Percentiles rank a stretch among this genome's conserved stretches.
phyloP scores from a whole-genome alignment of 2,329 filamentous ascomycete genomes.

The Periglandula ipomoeae region DNA sequence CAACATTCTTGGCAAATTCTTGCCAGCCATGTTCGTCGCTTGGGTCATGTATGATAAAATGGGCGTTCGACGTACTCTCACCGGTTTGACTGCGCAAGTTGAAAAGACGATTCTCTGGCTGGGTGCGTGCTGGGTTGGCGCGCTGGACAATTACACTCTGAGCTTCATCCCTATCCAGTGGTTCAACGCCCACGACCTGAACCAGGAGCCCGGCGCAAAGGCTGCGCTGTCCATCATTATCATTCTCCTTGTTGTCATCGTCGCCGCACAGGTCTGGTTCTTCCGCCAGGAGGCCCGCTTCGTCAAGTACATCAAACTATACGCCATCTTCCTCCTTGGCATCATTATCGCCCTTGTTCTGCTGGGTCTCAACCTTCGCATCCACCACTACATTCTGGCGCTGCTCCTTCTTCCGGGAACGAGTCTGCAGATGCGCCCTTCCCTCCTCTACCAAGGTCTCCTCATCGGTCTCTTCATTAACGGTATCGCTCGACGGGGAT shows the following conservation, averaged over 20 bases:
- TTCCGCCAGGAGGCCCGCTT: conserved; percentile 80
- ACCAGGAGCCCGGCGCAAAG: conserved; percentile 81
- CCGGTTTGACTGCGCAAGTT: conserved; percentile 67
- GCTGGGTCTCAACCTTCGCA: conserved; percentile 71
- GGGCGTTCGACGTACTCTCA: conserved; percentile 61
- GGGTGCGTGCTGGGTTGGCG: conserved; percentile 82
- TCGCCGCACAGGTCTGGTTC: conserved; percentile 70
- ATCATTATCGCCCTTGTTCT: conserved; percentile 63
- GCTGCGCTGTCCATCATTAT: conserved; percentile 74
- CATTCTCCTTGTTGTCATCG: conserved; percentile 57
- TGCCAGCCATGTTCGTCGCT: conserved; percentile 80
- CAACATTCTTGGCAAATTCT: conserved; percentile 66
- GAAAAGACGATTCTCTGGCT: conserved; percentile 90
- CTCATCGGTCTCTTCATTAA: conserved; percentile 89
- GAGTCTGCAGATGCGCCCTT: conserved; percentile 75
- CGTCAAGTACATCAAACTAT: conserved; percentile 67
- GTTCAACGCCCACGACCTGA: conserved; percentile 81
- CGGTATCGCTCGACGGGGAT: conserved; percentile 89
- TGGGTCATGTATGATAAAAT: conserved; percentile 85
- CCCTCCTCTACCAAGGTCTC: conserved; percentile 80
- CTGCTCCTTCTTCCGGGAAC: conserved; percentile 83
- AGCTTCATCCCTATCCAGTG: conserved; percentile 88
- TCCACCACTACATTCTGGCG: conserved; percentile 91
- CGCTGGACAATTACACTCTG: conserved; percentile 91
- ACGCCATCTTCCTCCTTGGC: conserved; percentile 55